Percentiles rank a stretch among this genome's conserved stretches.
These are phyloP conservation scores for Cercospora sojina DNA, from an alignment of 2,329 filamentous ascomycete species.

Conservation along the genomic window DNA sequence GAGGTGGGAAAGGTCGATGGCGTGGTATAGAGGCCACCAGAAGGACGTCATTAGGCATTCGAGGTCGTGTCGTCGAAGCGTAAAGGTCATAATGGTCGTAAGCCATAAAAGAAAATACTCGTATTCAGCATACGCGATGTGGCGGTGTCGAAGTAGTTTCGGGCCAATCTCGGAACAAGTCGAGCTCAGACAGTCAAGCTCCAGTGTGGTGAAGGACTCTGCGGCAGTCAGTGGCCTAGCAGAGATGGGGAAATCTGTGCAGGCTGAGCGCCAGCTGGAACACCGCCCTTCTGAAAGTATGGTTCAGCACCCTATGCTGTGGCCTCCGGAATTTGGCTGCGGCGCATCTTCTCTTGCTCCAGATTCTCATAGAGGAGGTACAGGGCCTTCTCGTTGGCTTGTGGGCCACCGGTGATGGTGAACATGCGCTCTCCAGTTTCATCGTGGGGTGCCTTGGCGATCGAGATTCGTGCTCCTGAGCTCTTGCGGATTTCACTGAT, in stretches of 20 bases:
- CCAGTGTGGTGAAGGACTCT: not conserved
- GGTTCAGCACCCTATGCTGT: conserved; percentile 35
- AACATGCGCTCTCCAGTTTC: conserved; percentile 99
- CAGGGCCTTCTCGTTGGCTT: conserved; percentile 91
- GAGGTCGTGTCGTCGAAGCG: conserved; percentile 30
- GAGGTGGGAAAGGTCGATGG: conserved; percentile 8
- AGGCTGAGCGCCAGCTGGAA: not conserved
- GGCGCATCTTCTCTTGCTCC: conserved; percentile 97
- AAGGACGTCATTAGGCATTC: conserved; percentile 27
- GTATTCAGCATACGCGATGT: conserved; percentile 19
- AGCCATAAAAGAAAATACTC: conserved; percentile 29
- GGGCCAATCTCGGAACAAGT: conserved; percentile 1
- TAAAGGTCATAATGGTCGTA: conserved; percentile 33
- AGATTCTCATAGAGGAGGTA: conserved; percentile 98
- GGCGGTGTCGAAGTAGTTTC: not conserved
- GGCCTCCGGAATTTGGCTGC: conserved; percentile 68
- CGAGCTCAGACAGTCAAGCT: not conserved
- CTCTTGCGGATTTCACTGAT: conserved; percentile 98
- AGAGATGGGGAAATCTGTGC: conserved; percentile 17
- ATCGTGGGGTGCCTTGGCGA: conserved; percentile 94
- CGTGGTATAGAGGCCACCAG: conserved; percentile 17
- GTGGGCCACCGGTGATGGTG: conserved; percentile 94
- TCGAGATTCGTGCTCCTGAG: conserved; percentile 94
- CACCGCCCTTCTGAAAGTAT: conserved; percentile 13
- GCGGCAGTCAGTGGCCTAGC: conserved; percentile 15